A percentile compares a stretch with the other conserved stretches of the same genome.
Conservation (phyloP, 164 flowering plant genomes). For the Pachysandra terminalis region DNA sequence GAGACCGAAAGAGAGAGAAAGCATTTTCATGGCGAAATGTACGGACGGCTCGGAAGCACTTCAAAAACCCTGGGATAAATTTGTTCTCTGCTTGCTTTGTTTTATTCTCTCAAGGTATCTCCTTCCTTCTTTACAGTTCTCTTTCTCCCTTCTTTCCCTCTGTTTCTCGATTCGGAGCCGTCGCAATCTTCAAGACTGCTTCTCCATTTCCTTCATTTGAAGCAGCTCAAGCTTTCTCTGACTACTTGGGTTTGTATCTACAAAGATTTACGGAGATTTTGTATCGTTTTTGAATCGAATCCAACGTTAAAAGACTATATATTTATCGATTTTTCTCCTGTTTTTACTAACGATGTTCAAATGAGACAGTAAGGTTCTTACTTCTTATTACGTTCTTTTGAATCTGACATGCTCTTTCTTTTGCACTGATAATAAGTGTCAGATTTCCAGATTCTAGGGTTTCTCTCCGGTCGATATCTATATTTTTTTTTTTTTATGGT, state of each 20-base stretch:
- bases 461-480: neutral
- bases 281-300: no score
- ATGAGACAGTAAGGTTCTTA: neutral
- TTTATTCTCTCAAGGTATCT: neutral
- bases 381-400: neutral
- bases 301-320: no score
- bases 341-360: neutral
- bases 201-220: no score
- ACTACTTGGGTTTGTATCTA: no score
- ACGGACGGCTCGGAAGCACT: conserved; percentile 4
- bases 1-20: neutral
- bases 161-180: no score
- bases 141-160: no score
- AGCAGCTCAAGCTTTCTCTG: no score
- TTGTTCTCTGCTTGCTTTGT: neutral
- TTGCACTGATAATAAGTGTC: no score
- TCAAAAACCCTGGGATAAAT: neutral
- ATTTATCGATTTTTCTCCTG: neutral
- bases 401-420: neutral
- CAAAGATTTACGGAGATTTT: no score
- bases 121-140: neutral
- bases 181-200: no score
- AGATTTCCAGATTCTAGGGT: neutral
- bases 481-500: no score
- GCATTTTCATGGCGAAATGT: conserved; percentile 9